A percentile compares a stretch with the other conserved stretches of the same genome.
phyloP scores from a whole-genome alignment of 2,329 filamentous ascomycete genomes.

The Geosmithia morbida region DNA sequence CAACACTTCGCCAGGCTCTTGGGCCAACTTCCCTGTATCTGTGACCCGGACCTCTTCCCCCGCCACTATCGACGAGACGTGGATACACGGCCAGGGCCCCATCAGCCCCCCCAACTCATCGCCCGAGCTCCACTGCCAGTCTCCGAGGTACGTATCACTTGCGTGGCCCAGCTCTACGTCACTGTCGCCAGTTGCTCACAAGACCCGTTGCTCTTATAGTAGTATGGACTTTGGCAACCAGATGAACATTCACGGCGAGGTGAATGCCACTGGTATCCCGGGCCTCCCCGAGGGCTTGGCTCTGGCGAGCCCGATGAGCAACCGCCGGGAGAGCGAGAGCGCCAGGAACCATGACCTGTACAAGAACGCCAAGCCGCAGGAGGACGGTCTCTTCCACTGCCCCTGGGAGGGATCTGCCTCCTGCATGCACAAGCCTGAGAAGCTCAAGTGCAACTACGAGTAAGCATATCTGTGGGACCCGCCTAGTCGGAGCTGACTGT shows the following conservation, averaged over 20 bases:
- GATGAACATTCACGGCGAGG: slow-evolving; percentile 10
- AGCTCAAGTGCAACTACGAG: slow-evolving; percentile 99
- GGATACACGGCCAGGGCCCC: slow-evolving; percentile 14
- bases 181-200: background rate
- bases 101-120: slow-evolving; percentile 24
- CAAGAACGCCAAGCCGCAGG: slow-evolving; percentile 45
- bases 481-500: no score
- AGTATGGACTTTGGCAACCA: slow-evolving; percentile 5
- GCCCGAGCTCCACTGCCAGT: slow-evolving; percentile 32
- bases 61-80: slow-evolving; percentile 32
- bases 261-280: slow-evolving; percentile 7
- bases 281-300: slow-evolving; percentile 14
- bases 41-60: slow-evolving; percentile 37
- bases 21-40: slow-evolving; percentile 36
- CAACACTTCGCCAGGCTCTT: slow-evolving; percentile 35
- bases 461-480: slow-evolving; percentile 32
- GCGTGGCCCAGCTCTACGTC: background rate
- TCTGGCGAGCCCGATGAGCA: slow-evolving; percentile 22
- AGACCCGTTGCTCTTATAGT: background rate
- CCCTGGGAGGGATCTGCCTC: slow-evolving; percentile 58
- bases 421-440: slow-evolving; percentile 85
- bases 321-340: slow-evolving; percentile 39
- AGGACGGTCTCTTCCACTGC: slow-evolving; percentile 85
- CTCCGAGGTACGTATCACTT: slow-evolving; percentile 33
- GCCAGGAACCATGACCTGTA: slow-evolving; percentile 57